Conservation (phyloP, 148 eudicot genomes). For the Rhododendron molle region DNA sequence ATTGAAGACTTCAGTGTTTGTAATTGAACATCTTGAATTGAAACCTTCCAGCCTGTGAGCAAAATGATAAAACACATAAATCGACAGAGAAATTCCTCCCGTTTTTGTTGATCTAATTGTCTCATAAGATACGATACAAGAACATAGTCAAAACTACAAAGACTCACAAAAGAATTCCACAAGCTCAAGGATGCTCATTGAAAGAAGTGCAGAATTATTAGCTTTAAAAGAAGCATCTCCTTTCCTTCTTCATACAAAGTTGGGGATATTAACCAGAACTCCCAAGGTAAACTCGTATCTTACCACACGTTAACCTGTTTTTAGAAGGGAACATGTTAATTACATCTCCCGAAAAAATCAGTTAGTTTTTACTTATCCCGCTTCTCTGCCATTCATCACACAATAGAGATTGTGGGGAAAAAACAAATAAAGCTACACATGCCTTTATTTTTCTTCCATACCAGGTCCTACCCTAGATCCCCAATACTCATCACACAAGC, state of each 20-base stretch:
- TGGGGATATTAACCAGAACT: background rate
- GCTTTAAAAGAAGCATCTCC: background rate
- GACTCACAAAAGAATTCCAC: background rate
- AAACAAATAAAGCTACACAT: background rate
- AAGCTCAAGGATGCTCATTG: background rate
- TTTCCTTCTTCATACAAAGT: background rate
- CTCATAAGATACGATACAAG: conserved; percentile 1
- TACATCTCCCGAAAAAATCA: background rate
- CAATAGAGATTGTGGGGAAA: background rate
- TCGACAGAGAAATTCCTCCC: background rate
- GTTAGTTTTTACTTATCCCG: background rate
- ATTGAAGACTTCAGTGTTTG: conserved; percentile 46
- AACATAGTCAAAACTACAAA: background rate
- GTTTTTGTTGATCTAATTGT: background rate
- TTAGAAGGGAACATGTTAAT: background rate
- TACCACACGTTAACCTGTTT: background rate
- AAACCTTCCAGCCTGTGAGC: conserved; percentile 51
- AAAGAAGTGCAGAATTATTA: background rate
- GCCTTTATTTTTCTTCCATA: background rate
- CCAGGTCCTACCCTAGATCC: background rate
- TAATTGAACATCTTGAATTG: conserved; percentile 57
- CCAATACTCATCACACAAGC: background rate
- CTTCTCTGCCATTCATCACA: background rate
- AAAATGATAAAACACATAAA: background rate
- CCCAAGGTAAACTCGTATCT: background rate